These are phyloP conservation scores for Mycena galericulata DNA, from an alignment of 768 basidiomycete genomes.

Conservation along the genomic window DNA sequence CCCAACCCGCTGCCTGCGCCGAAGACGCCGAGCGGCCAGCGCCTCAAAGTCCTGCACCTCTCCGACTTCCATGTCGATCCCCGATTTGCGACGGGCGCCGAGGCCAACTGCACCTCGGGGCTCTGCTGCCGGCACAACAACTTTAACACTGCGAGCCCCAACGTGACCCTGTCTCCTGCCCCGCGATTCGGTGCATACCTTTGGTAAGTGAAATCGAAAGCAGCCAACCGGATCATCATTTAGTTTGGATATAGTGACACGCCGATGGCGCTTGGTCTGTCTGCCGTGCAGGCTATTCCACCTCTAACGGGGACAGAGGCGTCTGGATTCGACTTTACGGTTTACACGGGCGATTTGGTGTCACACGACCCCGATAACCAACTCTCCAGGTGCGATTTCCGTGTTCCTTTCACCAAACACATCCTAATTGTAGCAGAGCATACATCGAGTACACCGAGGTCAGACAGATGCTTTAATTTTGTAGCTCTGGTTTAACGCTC, in stretches of 20 bases:
- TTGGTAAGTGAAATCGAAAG: conserved; percentile 55
- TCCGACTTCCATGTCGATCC: conserved; percentile 85
- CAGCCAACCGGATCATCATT: neutral
- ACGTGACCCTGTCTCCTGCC: conserved; percentile 65
- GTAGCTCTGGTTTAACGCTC: neutral
- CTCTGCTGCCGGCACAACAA: conserved; percentile 73
- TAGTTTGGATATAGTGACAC: conserved; percentile 60
- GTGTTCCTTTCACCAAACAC: no score
- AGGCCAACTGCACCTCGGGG: conserved; percentile 77
- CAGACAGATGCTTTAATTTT: conserved; percentile 2
- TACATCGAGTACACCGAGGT: conserved; percentile 76
- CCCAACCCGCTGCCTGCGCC: conserved; percentile 72
- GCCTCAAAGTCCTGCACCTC: conserved; percentile 80
- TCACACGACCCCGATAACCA: conserved; percentile 78
- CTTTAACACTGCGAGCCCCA: conserved; percentile 62
- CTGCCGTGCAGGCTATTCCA: conserved; percentile 77
- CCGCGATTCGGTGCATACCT: conserved; percentile 75
- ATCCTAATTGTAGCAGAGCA: conserved; percentile 50
- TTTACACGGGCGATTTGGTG: conserved; percentile 82
- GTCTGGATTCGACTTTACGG: conserved; percentile 70
- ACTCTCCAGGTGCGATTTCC: conserved; percentile 39
- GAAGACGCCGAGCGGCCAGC: conserved; percentile 70
- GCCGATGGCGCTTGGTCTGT: conserved; percentile 68
- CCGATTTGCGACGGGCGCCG: conserved; percentile 74
- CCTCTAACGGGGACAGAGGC: conserved; percentile 69